Evolutionary conservation across 345 rosid genomes (phyloP).

Genomic region (Erodium maritimum): DNA sequence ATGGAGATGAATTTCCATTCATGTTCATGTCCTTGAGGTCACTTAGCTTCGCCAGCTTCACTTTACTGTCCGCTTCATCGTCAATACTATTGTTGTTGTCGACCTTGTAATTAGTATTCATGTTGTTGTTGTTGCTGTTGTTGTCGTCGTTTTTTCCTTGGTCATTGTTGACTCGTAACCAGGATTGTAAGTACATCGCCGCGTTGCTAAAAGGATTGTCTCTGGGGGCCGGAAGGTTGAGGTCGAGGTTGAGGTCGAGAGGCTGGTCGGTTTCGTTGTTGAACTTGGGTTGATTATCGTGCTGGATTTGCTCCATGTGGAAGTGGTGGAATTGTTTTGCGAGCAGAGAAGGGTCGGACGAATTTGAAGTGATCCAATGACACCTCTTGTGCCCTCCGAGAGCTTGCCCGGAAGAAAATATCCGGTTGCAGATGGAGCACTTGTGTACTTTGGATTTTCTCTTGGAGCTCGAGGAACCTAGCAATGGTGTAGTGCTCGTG

Average conservation of each 20-base stretch:
- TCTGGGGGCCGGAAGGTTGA: conserved; percentile 50
- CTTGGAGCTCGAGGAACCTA: conserved; percentile 28
- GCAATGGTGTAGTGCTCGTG: conserved; percentile 16
- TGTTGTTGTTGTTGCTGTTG: conserved; percentile 5
- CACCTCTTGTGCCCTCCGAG: conserved; percentile 96
- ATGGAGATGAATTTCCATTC: conserved; percentile 44
- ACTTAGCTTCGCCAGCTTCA: conserved; percentile 50
- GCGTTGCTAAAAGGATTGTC: conserved; percentile 22
- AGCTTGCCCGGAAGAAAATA: conserved; percentile 91
- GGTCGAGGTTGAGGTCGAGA: conserved; percentile 47
- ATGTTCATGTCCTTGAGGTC: conserved; percentile 41
- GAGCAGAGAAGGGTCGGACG: conserved; percentile 36
- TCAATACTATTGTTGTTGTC: conserved; percentile 11
- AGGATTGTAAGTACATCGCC: conserved; percentile 29
- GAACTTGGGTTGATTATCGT: conserved; percentile 24
- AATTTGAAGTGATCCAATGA: conserved; percentile 85
- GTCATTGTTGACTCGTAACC: conserved; percentile 25
- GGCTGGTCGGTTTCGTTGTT: conserved; percentile 19
- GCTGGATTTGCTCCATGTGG: conserved; percentile 45
- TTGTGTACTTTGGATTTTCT: conserved; percentile 75
- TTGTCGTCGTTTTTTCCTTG: conserved; percentile 13
- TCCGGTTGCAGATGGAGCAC: conserved; percentile 88
- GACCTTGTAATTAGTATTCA: conserved; percentile 10
- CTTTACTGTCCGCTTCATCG: conserved; percentile 53
- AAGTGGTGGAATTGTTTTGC: conserved; percentile 37